Evolutionary conservation across 2,329 filamentous ascomycete genomes (phyloP).

Genomic region (Lachnum nothofagi): DNA sequence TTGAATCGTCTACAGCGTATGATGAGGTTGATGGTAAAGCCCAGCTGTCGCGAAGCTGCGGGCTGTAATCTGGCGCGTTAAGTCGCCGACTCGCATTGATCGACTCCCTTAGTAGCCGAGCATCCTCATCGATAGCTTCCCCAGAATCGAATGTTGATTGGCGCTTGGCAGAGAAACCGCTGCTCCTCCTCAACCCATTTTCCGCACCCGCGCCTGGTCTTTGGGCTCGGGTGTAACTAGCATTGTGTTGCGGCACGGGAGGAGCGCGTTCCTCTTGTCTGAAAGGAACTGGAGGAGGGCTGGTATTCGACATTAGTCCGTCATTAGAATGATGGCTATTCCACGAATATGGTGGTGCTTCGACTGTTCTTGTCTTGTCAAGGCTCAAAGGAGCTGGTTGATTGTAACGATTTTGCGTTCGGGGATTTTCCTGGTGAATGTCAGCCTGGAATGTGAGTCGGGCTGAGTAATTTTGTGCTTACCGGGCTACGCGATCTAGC

Average conservation of each 20-base stretch:
- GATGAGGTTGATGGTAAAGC: constrained; percentile 18
- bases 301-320: constrained; percentile 28
- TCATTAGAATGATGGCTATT: constrained; percentile 30
- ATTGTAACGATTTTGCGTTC: constrained; percentile 19
- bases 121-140: constrained; percentile 31
- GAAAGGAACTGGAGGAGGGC: constrained; percentile 19
- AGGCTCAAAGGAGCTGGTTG: constrained; percentile 28
- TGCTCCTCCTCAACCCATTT: constrained; percentile 28
- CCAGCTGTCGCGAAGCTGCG: constrained; percentile 28
- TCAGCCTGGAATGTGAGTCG: constrained; percentile 7
- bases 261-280: constrained; percentile 17
- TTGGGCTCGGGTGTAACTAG: constrained; percentile 12
- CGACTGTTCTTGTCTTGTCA: constrained; percentile 26
- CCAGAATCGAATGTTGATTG: constrained; percentile 27
- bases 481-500: constrained; percentile 28
- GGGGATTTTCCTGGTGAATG: constrained; percentile 18
- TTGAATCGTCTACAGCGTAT: constrained; percentile 18
- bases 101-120: constrained; percentile 30
- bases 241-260: constrained; percentile 23
- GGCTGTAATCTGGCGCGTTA: constrained; percentile 20
- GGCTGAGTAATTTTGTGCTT: constrained; percentile 8
- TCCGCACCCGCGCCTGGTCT: constrained; percentile 16
- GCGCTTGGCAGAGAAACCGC: constrained; percentile 24
- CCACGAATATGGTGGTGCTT: constrained; percentile 31
- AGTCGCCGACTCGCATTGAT: constrained; percentile 27